These are phyloP conservation scores for Rhizoclosmatium globosum DNA, from an alignment of 192 early-diverging fungal genomes.

Conservation along the genomic window DNA sequence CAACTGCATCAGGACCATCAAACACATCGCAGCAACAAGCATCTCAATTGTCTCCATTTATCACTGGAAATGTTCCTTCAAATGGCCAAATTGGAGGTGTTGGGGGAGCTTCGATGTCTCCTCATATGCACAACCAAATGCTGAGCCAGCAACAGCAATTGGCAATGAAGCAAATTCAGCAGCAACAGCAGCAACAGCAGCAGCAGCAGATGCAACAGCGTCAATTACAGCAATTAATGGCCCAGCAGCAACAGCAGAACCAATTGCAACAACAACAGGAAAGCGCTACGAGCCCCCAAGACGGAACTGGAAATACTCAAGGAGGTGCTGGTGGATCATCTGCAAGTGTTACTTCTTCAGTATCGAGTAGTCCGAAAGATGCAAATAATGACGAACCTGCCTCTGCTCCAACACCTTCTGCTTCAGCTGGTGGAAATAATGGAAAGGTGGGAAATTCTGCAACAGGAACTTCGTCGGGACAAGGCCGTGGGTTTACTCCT, in stretches of 20 bases:
- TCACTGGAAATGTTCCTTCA: neutral
- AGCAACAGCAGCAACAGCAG: slow-evolving; percentile 24
- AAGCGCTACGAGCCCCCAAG: neutral
- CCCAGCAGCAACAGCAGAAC: slow-evolving; percentile 20
- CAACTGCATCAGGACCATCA: neutral
- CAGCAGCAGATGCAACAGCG: slow-evolving; percentile 23
- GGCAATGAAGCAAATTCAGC: slow-evolving; percentile 5
- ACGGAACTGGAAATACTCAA: neutral
- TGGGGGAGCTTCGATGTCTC: neutral
- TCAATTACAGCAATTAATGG: slow-evolving; percentile 2
- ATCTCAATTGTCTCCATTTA: neutral
- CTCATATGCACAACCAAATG: slow-evolving; percentile 1
- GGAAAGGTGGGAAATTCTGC: too few relatives aligned
- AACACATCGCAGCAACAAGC: neutral
- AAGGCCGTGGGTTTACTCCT: too few relatives aligned
- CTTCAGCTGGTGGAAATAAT: too few relatives aligned
- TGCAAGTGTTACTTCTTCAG: neutral
- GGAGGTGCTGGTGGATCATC: neutral
- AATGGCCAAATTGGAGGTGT: neutral
- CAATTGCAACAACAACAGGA: slow-evolving; percentile 16
- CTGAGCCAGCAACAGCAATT: slow-evolving; percentile 4
- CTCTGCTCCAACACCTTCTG: neutral
- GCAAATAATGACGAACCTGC: neutral
- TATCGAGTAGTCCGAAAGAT: neutral
- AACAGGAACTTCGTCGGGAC: too few relatives aligned